Base-by-base conservation (phyloP, 2,329 filamentous ascomycete genomes). In the Microcera coccophila region DNA sequence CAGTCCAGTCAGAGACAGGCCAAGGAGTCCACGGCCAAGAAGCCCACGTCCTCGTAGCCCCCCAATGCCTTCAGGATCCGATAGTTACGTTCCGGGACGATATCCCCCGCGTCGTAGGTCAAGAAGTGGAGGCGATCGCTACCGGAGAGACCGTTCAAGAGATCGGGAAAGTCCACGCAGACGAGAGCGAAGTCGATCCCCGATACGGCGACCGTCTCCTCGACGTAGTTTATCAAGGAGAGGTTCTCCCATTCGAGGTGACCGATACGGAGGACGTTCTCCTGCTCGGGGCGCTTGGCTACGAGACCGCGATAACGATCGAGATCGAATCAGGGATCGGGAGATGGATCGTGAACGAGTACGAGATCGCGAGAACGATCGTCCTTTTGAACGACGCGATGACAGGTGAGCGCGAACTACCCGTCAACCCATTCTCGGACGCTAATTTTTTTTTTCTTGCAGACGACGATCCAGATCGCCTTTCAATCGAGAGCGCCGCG, bases 391-490 rank as follows among this genome's bases (percentile, higher is more conserved):
- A 40, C 64, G 62, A 41, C 69, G 72, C 12, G 71, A 74, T 41
- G 67, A 71, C 26, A 63, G 68, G 63, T 67, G 46, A 55, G 60
- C 34, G 39, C 12, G 8, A 9, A 17, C 32, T 26, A 19, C 16
- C n/a, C 10, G 12, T 15, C 26, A n/a, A 12, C 22, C 22, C 3
- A 32, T 39, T 29, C 24, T 29, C 22, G 7, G 28, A 47, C 17
- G 24, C 50, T 59, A 41, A 62, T 47, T 48, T 35, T 47, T n/a
- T n/a, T n/a, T n/a, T n/a, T n/a, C n/a, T n/a, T 24, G 49, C 50
- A 76, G 74, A 60, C 70, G 75, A 48, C 68, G 77, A 53, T 81
- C 78, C 18, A 70, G 78, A 36, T 80, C 77, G 24, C 76, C 77
- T 2, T 71, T 69, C 44, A 67, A 68, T 29, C 66, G 73, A 56